A percentile compares a stretch with the other conserved stretches of the same genome.
Conservation (phyloP, 1,139 yeast genomes). For the Pichia terricola region DNA sequence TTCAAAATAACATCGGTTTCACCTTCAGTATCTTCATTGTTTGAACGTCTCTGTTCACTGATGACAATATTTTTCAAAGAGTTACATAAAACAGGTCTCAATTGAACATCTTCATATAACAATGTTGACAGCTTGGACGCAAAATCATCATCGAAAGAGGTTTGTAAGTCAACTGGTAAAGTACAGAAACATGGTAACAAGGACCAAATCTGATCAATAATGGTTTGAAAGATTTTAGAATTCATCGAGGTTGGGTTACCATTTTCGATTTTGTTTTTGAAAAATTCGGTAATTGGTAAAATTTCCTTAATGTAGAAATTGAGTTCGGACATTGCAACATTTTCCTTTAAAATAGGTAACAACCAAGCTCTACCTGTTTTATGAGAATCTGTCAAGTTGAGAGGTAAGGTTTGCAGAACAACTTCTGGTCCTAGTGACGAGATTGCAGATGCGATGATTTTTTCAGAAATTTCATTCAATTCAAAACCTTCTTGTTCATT, state of each 20-base stretch:
- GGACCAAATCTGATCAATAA: slow-evolving; percentile 88
- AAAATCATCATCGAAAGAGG: slow-evolving; percentile 61
- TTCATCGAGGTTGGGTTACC: slow-evolving; percentile 48
- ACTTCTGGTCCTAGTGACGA: slow-evolving; percentile 78
- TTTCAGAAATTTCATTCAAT: slow-evolving; percentile 69
- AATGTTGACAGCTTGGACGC: slow-evolving; percentile 70
- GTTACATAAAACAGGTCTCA: slow-evolving; percentile 74
- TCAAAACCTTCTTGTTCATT: slow-evolving; percentile 63
- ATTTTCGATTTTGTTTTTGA: slow-evolving; percentile 38
- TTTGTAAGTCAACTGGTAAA: slow-evolving; percentile 63
- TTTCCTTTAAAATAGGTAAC: slow-evolving; percentile 84
- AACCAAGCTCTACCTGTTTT: slow-evolving; percentile 84
- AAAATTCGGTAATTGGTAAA: slow-evolving; percentile 57
- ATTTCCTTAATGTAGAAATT: slow-evolving; percentile 53
- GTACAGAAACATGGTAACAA: slow-evolving; percentile 84
- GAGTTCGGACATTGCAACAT: slow-evolving; percentile 63
- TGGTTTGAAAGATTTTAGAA: slow-evolving; percentile 67
- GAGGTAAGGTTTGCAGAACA: slow-evolving; percentile 65
- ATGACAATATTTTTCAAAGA: slow-evolving; percentile 72
- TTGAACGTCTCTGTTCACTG: slow-evolving; percentile 50
- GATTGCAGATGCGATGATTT: slow-evolving; percentile 69
- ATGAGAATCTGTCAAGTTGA: slow-evolving; percentile 52
- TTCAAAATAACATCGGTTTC: slow-evolving; percentile 40
- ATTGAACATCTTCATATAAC: slow-evolving; percentile 63
- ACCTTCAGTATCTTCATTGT: slow-evolving; percentile 35